These are phyloP conservation scores for Xylariaceae sp. DNA, from an alignment of 2,329 filamentous ascomycete species.

Conservation along the genomic window DNA sequence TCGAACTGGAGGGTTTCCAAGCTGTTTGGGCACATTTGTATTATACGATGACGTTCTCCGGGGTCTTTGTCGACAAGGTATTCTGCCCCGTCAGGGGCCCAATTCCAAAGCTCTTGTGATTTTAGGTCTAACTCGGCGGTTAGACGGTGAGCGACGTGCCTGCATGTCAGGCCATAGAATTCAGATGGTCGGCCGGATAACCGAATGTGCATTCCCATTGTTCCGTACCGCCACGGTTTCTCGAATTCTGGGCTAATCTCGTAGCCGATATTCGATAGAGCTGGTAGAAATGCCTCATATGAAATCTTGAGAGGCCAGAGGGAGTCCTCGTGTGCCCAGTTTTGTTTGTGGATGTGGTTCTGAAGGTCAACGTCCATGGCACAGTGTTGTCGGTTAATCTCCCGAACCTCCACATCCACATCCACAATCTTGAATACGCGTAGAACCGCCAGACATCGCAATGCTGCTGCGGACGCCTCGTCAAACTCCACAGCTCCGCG, in stretches of 20 bases:
- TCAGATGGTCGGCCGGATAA: not conserved
- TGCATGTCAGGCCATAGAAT: not conserved
- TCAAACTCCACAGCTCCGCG: not conserved
- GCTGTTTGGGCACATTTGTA: too few relatives aligned
- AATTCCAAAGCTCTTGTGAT: too few relatives aligned
- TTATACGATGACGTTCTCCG: too few relatives aligned
- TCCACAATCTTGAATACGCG: not conserved
- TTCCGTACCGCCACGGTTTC: not conserved
- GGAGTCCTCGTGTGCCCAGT: not conserved
- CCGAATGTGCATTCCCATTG: not conserved
- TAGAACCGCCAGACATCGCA: not conserved
- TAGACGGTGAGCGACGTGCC: not conserved
- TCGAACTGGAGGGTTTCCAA: not conserved
- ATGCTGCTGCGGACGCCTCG: not conserved
- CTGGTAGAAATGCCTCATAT: not conserved
- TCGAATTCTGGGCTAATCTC: not conserved
- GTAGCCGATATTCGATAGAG: not conserved
- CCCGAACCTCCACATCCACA: not conserved
- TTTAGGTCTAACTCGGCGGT: not conserved
- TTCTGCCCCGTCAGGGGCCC: too few relatives aligned
- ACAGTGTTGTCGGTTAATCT: not conserved
- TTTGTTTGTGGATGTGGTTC: not conserved
- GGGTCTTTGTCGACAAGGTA: too few relatives aligned
- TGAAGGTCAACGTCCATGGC: not conserved
- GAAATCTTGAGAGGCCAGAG: not conserved